Base-by-base conservation (phyloP, 306 rosid genomes). In the Morella rubra region DNA sequence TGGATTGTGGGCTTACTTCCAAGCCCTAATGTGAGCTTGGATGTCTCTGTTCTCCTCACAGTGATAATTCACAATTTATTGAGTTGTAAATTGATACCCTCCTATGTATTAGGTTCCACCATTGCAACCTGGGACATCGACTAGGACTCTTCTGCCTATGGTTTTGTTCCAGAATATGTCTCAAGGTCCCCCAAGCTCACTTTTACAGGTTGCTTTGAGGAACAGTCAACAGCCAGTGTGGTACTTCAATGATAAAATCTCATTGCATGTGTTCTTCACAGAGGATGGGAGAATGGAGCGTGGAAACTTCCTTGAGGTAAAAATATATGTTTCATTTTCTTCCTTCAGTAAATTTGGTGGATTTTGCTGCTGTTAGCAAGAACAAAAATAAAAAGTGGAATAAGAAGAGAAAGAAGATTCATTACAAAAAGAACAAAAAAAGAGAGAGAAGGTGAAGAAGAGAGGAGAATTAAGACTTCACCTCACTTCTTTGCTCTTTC, bases 201-300 rank as follows among this genome's bases (percentile, higher is more conserved):
- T 91, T 71, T 83, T 95, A 77, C 97, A 95, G 86, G 91, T 95
- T 74, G 99, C 98, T 69, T 85, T 95, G 44, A 95, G 88, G 87
- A 95, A 95, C 87, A 92, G 44, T 74, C 97, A 95, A 82, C 98
- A 92, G 81, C 98, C 98, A 6, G 99, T 92, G 67, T 92, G 91
- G 99, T 95, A 92, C 89, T 92, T 91, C 73, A 95, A 77, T 15
- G 99, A 95, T 80, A 95, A 89, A 85, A 78, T 92, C 78, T 24
- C 87, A 32, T 71, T 92, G 75, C 93, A 95, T 65, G 85, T 81
- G 71, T 86, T 95, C 80, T 95, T 95, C 77, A 82, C 91, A 1
- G 98, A 95, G 89, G 99, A 95, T 82, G 99, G 99, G 60, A 84
- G 86, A 86, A 95, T 95, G 99, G 99, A 95, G 83, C 98, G 99